phyloP scores from a whole-genome alignment of 805 yeast genomes.

The Barnettozyma wickerhamii region DNA sequence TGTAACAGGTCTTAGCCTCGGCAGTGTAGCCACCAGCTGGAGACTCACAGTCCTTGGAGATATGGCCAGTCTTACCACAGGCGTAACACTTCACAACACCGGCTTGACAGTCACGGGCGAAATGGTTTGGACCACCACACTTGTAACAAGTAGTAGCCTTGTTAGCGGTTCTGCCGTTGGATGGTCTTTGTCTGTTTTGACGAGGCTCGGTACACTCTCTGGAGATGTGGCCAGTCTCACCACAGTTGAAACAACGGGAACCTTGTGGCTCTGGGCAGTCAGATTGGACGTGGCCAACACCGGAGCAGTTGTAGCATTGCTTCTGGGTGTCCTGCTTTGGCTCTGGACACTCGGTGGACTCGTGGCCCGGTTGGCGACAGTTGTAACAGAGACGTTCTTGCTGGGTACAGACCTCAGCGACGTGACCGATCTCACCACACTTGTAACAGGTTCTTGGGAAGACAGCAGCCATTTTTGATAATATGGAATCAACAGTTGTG shows the following conservation, averaged over 20 bases:
- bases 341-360: conserved; percentile 81
- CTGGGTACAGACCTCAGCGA: conserved; percentile 84
- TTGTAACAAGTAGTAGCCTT: conserved; percentile 69
- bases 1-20: conserved; percentile 36
- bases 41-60: conserved; percentile 74
- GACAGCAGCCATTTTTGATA: conserved; percentile 26
- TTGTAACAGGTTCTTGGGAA: conserved; percentile 81
- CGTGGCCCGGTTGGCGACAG: conserved; percentile 88
- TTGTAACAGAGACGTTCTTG: conserved; percentile 87
- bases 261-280: conserved; percentile 64
- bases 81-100: conserved; percentile 78
- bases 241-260: conserved; percentile 77
- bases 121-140: conserved; percentile 92
- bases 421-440: conserved; percentile 89
- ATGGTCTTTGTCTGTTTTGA: conserved; percentile 16
- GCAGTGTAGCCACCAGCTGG: conserved; percentile 45
- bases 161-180: conserved; percentile 19
- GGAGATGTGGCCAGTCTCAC: conserved; percentile 77
- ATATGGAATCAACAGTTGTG: not conserved
- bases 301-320: conserved; percentile 92
- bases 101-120: conserved; percentile 83
- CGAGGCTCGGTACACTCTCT: conserved; percentile 62
- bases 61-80: conserved; percentile 88
- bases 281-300: conserved; percentile 81
- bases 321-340: conserved; percentile 82